These are phyloP conservation scores for Solanum acaule DNA, from an alignment of 257 asterid species.

Conservation along the genomic window DNA sequence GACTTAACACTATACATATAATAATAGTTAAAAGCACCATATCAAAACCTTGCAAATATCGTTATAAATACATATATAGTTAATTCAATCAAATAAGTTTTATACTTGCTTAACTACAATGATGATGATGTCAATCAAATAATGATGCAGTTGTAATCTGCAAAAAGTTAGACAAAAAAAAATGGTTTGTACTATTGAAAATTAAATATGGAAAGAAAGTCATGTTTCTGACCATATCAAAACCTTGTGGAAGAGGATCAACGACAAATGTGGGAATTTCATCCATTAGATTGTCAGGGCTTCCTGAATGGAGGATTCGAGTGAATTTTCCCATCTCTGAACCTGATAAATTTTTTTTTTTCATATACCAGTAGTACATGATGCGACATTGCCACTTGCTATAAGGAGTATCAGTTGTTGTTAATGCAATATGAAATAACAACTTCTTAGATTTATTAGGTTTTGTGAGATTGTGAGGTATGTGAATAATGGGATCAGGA, in stretches of 20 bases:
- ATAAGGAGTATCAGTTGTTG: constrained; percentile 32
- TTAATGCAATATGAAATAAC: constrained; percentile 42
- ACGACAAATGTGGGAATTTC: constrained; percentile 59
- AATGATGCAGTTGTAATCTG: too few relatives aligned
- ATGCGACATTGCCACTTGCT: constrained; percentile 59
- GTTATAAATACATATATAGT: too few relatives aligned
- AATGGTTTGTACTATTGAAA: too few relatives aligned
- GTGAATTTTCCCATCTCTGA: constrained; percentile 59
- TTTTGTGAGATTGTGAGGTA: constrained; percentile 24
- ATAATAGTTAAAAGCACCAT: too few relatives aligned
- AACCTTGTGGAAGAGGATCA: constrained; percentile 51
- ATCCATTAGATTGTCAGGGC: constrained; percentile 55
- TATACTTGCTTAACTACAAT: too few relatives aligned
- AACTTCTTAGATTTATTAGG: background rate
- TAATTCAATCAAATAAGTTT: too few relatives aligned
- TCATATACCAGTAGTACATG: constrained; percentile 52
- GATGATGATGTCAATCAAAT: too few relatives aligned
- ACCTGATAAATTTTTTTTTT: constrained; percentile 38
- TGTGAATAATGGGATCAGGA: constrained; percentile 45
- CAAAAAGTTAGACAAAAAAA: too few relatives aligned
- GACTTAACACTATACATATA: too few relatives aligned
- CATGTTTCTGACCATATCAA: constrained; percentile 36
- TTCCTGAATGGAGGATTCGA: constrained; percentile 54
- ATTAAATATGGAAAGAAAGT: background rate
- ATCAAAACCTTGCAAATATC: too few relatives aligned